These are phyloP conservation scores for Tylopilus cervinicoccineus DNA, from an alignment of 768 basidiomycete species.

Conservation along the genomic window DNA sequence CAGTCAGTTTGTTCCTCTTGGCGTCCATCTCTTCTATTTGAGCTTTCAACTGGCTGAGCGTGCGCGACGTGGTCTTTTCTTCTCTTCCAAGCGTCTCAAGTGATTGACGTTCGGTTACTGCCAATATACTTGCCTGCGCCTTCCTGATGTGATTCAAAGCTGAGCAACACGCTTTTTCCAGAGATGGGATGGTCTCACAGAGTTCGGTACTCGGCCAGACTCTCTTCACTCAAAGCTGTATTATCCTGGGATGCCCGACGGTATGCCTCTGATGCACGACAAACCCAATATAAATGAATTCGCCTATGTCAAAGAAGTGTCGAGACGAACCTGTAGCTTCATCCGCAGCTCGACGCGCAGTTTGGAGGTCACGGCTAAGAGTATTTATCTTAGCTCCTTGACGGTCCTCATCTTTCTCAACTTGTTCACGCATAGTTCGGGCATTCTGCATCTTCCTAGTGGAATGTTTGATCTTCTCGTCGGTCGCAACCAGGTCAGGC, in stretches of 20 bases:
- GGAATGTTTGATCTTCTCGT: conserved; percentile 86
- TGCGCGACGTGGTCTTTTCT: conserved; percentile 67
- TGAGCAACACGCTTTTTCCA: conserved; percentile 5
- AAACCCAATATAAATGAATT: not conserved
- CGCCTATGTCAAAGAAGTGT: not conserved
- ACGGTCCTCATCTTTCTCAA: conserved; percentile 55
- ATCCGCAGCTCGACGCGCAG: conserved; percentile 65
- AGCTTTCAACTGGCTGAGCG: conserved; percentile 62
- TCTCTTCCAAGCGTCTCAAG: conserved; percentile 80
- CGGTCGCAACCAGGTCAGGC: conserved; percentile 78
- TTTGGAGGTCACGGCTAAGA: conserved; percentile 61
- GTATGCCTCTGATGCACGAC: conserved; percentile 57
- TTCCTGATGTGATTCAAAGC: conserved; percentile 47
- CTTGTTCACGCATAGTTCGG: conserved; percentile 54
- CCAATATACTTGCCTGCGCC: conserved; percentile 70
- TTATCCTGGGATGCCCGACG: conserved; percentile 69
- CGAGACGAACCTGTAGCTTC: conserved; percentile 65
- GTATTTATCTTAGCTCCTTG: conserved; percentile 49
- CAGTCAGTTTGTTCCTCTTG: conserved; percentile 50
- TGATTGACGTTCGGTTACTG: conserved; percentile 83
- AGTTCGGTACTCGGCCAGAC: conserved; percentile 72
- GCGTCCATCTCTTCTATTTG: conserved; percentile 62
- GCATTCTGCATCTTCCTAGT: conserved; percentile 76
- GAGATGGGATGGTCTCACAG: conserved; percentile 12
- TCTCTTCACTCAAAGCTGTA: conserved; percentile 75